A percentile compares a stretch with the other conserved stretches of the same genome.
Evolutionary conservation across 73 alveolate species (phyloP).

Genomic region (Paraurostyla sp.): DNA sequence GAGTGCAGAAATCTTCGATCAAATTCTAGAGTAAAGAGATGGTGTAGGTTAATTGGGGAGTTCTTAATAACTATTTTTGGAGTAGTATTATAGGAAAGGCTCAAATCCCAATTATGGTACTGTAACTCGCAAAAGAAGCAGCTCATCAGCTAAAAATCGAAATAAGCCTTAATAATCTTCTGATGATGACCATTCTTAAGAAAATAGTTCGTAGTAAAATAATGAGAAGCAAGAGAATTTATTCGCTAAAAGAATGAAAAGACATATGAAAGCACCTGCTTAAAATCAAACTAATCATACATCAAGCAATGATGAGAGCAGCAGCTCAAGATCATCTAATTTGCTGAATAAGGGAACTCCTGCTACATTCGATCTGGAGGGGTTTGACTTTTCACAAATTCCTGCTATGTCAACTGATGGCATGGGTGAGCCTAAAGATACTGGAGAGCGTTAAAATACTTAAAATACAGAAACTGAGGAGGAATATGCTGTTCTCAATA

Average conservation of each 20-base stretch:
- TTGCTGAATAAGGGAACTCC: too few relatives aligned
- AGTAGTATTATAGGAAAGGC: constrained; percentile 6
- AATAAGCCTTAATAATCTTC: too few relatives aligned
- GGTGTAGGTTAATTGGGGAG: not conserved
- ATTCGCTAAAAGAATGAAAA: constrained; percentile 16
- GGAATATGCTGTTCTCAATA: constrained; percentile 7
- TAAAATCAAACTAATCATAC: not conserved
- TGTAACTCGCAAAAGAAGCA: not conserved
- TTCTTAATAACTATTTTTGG: not conserved
- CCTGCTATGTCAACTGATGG: constrained; percentile 32
- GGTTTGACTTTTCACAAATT: not conserved
- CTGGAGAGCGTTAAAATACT: not conserved
- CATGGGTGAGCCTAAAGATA: not conserved
- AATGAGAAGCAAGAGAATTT: too few relatives aligned
- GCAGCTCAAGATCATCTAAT: constrained; percentile 6
- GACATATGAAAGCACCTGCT: not conserved
- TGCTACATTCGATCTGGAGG: not conserved
- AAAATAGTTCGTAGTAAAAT: too few relatives aligned
- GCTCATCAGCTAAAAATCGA: not conserved
- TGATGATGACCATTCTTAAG: too few relatives aligned
- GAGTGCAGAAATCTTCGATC: not conserved
- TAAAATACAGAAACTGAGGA: constrained; percentile 34
- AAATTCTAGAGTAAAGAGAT: not conserved
- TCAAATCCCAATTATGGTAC: not conserved
- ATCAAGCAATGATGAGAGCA: not conserved